Base-by-base conservation (phyloP, 1,139 yeast genomes). In the Spathaspora sp. region DNA sequence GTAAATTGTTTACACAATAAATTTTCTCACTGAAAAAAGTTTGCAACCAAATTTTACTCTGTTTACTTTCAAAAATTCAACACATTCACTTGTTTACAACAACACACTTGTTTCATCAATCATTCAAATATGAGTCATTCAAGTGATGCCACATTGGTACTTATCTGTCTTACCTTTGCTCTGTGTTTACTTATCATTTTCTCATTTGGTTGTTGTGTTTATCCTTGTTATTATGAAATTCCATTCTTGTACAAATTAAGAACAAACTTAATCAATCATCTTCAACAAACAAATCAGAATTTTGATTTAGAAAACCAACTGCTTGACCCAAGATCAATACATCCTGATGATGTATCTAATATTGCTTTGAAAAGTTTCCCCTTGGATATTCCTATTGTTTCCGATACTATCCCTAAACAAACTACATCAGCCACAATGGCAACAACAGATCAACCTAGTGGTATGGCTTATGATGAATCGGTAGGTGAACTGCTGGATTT, bases 321-420 rank as follows among this genome's bases (percentile, higher is more conserved):
- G 38, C n/a, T 16, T 10, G 15, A 31, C 11, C 17, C 18, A 34
- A 10, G 8, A 17, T 18, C 25, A 5, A 23, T 31, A 7, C 42
- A 41, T 23, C 38, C 38, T 31, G 42, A 48, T 26, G 36, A 41
- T 38, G 48, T 44, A 16, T 48, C 56, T 31, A 51, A 48, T 13
- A 43, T 52, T 38, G 54, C 53, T 10, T 46, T 54, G 38, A 51
- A 51, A 36, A 54, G 56, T 42, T 53, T 45, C 26, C 58, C 56
- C 3, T 42, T 54, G 27, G 47, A 44, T 8, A 34, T 33, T 34
- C 20, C 25, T 36, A 26, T 24, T 25, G 36, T 7, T 4, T 24
- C 39, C 17, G 29, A 13, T 10, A 9, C 38, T 18, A 34, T 6
- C 24, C 38, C 38, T 13, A 13, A 31, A 15, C 9, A 31, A n/a